Evolutionary conservation across 345 rosid genomes (phyloP), one percentile per base, ranked within the genome.

Genomic region (Corchorus olitorius): DNA sequence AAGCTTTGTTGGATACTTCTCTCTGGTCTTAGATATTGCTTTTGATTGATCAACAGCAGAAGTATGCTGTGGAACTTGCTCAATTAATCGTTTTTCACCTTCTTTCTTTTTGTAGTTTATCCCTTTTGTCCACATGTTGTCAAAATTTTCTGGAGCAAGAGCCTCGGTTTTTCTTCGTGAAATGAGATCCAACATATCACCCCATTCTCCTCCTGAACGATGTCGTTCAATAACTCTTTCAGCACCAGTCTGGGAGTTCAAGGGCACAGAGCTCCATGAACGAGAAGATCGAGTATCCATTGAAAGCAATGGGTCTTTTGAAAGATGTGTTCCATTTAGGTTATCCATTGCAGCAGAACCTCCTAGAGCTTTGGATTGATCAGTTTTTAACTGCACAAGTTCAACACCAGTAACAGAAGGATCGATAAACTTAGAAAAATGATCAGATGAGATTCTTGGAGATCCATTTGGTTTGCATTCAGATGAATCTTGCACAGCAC

Each of bases 41-140:
- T 77, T 84, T 54, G 77, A 70, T 43, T 75, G 61, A 75, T 78
- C 82, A n/a, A 37, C 76, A 60, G 39, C 74, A 45, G 86, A 84
- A 72, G 83, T 75, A 62, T 62, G 69, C 74, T 86, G 86, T 3
- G 84, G 79, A 72, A 74, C 81, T 75, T 82, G 87, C 75, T 90
- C 84, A 46, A 35, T 75, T 20, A 76, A n/a, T 65, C 58, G 64
- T 78, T 83, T 81, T 79, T 84, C 85, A 16, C 82, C 83, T 65
- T 86, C 87, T 82, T 85, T 92, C 81, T 80, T 88, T 81, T 65
- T 86, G 82, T 93, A 94, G 55, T 92, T 87, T 88, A 92, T 91
- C 81, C 99, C 99, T 85, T 94, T 97, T 16, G 98, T 82, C 99
- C 99, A 97, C 89, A 97, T 86, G 80, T 92, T 94, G 64, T 97